Percentiles rank a stretch among this genome's conserved stretches.
These are phyloP conservation scores for Graphiopsis chlorocephala DNA, from an alignment of 2,329 filamentous ascomycete genomes.

Conservation along the genomic window DNA sequence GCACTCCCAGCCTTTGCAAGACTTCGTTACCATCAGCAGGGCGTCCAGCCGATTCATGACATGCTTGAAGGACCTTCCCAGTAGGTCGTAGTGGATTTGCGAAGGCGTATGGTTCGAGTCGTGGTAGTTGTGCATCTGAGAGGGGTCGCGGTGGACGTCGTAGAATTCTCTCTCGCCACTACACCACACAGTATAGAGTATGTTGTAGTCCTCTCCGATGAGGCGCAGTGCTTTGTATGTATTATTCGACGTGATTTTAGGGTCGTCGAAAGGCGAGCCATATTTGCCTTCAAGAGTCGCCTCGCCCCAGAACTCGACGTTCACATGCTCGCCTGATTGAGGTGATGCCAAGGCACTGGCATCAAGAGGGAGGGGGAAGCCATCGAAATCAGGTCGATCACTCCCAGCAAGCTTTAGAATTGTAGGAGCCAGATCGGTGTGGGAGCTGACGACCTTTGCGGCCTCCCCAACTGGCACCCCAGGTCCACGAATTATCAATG, in stretches of 20 bases:
- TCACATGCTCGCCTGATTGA: conserved; percentile 35
- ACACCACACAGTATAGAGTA: conserved; percentile 69
- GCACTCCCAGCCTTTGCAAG: conserved; percentile 33
- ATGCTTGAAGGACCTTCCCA: conserved; percentile 21
- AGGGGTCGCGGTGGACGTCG: conserved; percentile 39
- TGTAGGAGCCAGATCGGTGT: conserved; percentile 40
- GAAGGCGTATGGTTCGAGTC: conserved; percentile 4
- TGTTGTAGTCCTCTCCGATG: conserved; percentile 46
- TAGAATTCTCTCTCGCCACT: conserved; percentile 66
- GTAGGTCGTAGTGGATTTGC: conserved; percentile 20
- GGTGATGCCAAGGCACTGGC: conserved; percentile 18
- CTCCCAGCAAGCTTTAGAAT: conserved; percentile 35
- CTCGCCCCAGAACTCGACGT: conserved; percentile 41
- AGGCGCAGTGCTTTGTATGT: conserved; percentile 33
- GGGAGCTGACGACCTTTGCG: conserved; percentile 35
- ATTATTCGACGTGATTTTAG: conserved; percentile 21
- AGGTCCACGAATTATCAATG: conserved; percentile 39
- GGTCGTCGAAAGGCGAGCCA: conserved; percentile 17
- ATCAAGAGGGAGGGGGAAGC: conserved; percentile 34
- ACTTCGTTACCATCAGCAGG: conserved; percentile 34
- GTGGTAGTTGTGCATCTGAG: conserved; percentile 27
- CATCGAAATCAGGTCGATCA: conserved; percentile 34
- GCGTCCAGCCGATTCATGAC: conserved; percentile 31
- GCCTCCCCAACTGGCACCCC: conserved; percentile 29
- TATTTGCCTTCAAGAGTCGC: conserved; percentile 31